These are phyloP conservation scores for Zygosaccharomyces rouxii DNA, from an alignment of 805 yeast species.

Conservation along the genomic window DNA sequence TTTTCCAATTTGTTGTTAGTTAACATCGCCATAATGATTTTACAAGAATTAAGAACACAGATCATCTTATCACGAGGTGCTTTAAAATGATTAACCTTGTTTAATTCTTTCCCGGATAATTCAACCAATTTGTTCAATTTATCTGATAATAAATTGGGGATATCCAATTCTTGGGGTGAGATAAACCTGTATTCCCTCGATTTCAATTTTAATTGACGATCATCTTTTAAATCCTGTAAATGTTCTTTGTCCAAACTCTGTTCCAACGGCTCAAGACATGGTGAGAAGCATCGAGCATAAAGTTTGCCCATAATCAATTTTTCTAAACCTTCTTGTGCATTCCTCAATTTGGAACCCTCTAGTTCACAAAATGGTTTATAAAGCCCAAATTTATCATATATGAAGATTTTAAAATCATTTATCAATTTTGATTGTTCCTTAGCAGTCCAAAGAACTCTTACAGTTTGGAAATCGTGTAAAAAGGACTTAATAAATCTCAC, in stretches of 20 bases:
- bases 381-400: conserved; percentile 54
- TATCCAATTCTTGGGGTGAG: conserved; percentile 70
- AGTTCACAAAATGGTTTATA: conserved; percentile 73
- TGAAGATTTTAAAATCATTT: conserved; percentile 69
- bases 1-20: conserved; percentile 60
- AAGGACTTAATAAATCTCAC: conserved; percentile 84
- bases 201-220: conserved; percentile 47
- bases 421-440: conserved; percentile 76
- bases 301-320: conserved; percentile 86
- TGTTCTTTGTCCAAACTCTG: conserved; percentile 50
- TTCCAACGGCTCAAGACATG: conserved; percentile 41
- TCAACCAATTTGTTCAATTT: conserved; percentile 51
- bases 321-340: conserved; percentile 87
- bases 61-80: conserved; percentile 95
- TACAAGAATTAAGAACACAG: conserved; percentile 86
- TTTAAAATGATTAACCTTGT: conserved; percentile 73
- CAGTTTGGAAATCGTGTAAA: conserved; percentile 57
- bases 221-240: conserved; percentile 58
- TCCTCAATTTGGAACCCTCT: conserved; percentile 55
- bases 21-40: conserved; percentile 83
- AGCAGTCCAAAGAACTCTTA: conserved; percentile 62
- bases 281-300: conserved; percentile 75
- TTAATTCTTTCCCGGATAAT: conserved; percentile 69
- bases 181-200: conserved; percentile 67
- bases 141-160: conserved; percentile 48